Evolutionary conservation across 75 land plant genomes (phyloP), one percentile per base, ranked within the genome.

Genomic region (Cunninghamia lanceolata): DNA sequence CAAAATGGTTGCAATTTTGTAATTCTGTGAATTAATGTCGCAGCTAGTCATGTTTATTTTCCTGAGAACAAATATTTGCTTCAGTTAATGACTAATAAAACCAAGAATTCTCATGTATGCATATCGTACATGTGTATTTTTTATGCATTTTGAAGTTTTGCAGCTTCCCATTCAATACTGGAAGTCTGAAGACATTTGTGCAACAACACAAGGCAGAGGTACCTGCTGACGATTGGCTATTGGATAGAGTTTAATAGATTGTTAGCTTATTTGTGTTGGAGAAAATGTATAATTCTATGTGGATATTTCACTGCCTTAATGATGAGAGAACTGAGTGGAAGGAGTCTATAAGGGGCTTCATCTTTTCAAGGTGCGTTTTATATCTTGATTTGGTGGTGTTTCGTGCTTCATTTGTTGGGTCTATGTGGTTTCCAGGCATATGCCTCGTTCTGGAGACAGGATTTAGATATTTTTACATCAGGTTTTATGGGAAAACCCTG

Each of bases 171-270:
- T 25, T 63, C 68, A 6, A 6, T 5, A 5, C 68, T 28, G 28
- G 4, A 73, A 73, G 75, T 73, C 75, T 30, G 75, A 63, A 63
- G 68, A 28, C 68, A 63, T 73, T 32, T 73, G 75, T 73, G 75
- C 9, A 34, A 34, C 34, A 73, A 2, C 75, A 73, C 36, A 32
- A 34, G 75, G 75, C 36, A 73, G 75, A 34, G 8, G 35, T 32
- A 32, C 36, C 11, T 32, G 75, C 75, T 34, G 38, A 34, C 34
- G 34, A 73, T 9, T 73, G 74, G 74, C 8, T 30, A 11, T 30
- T 70, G 10, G 35, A 28, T 68, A 25, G 34, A 30, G n/a, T n/a
- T 70, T 9, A 35, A 30, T n/a, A 70, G 34, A 6, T 70, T 70
- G 8, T 30, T 16, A 59, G 17, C 36, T 34, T 70, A 10, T 73